A percentile compares a stretch with the other conserved stretches of the same genome.
phyloP scores from a whole-genome alignment of 176 grass and related monocot genomes.

The Secale cereale region DNA sequence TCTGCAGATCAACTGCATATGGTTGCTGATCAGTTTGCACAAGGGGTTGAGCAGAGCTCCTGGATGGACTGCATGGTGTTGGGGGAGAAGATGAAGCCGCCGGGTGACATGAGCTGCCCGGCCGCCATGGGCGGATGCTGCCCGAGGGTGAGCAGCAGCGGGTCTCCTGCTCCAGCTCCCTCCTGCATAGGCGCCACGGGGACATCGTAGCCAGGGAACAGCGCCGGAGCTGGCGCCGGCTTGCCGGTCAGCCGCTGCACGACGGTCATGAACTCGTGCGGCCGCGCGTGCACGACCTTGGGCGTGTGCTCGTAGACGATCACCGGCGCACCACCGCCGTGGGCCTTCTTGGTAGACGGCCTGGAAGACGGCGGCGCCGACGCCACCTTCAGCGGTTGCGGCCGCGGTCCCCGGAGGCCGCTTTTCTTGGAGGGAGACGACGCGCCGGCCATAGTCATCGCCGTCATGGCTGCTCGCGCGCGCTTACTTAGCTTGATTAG shows the following conservation, averaged over 20 bases:
- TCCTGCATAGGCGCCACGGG: background rate
- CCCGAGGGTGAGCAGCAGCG: constrained; percentile 47
- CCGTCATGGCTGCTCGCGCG: background rate
- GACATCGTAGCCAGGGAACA: background rate
- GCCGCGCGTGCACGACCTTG: constrained; percentile 54
- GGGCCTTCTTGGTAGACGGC: background rate
- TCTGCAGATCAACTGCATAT: background rate
- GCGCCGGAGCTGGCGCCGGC: background rate
- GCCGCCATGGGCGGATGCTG: constrained; percentile 31
- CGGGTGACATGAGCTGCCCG: constrained; percentile 30
- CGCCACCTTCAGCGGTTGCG: constrained; percentile 40
- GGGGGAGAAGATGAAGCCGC: constrained; percentile 43
- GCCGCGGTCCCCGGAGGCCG: constrained; percentile 39
- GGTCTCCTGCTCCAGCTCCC: constrained; percentile 18
- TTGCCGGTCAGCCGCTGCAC: constrained; percentile 70
- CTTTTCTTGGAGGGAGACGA: constrained; percentile 38
- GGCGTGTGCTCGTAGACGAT: constrained; percentile 62
- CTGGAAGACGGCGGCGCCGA: background rate
- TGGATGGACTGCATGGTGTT: constrained; percentile 43
- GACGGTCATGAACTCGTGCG: constrained; percentile 67
- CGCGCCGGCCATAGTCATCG: constrained; percentile 21
- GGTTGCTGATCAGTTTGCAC: background rate
- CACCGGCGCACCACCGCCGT: background rate
- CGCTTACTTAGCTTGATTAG: background rate
- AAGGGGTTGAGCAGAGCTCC: constrained; percentile 45